Conservation (phyloP, 108 stramenopile species). For the Cyclotella sp. region DNA sequence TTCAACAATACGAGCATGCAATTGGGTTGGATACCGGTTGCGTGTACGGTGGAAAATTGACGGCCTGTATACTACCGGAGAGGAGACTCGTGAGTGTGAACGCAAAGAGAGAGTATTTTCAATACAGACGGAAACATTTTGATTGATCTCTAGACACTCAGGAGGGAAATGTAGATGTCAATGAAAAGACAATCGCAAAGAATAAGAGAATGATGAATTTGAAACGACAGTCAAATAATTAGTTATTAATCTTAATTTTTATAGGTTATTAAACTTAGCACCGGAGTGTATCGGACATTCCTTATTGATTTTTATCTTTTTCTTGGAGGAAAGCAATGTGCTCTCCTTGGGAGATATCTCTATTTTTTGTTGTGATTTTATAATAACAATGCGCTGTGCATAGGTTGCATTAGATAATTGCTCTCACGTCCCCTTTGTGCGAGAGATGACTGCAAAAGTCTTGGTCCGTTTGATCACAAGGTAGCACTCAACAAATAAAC, state of each 20-base stretch:
- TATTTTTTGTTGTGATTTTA: not conserved
- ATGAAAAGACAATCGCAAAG: too few relatives aligned
- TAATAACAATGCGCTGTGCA: conserved; percentile 7
- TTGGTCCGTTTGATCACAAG: not conserved
- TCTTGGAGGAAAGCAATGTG: too few relatives aligned
- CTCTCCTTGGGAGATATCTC: not conserved
- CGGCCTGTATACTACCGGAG: conserved; percentile 94
- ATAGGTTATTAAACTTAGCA: conserved; percentile 8
- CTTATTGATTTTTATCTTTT: not conserved
- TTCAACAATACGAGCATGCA: conserved; percentile 92
- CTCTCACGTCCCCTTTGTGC: not conserved
- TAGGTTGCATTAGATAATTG: not conserved
- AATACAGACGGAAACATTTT: conserved; percentile 88
- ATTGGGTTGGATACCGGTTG: conserved; percentile 95
- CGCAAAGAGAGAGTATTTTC: conserved; percentile 83
- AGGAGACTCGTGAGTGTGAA: conserved; percentile 83
- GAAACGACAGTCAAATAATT: not conserved
- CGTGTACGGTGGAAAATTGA: conserved; percentile 93
- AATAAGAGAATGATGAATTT: not conserved
- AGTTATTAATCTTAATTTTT: conserved; percentile 7
- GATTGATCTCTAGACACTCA: conserved; percentile 68
- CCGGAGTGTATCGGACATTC: conserved; percentile 8
- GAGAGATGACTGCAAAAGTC: not conserved
- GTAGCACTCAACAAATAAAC: conserved; percentile 9
- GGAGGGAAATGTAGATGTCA: too few relatives aligned